Evolutionary conservation across 2,329 filamentous ascomycete species (phyloP).

Genomic region (Fusarium proliferatum): DNA sequence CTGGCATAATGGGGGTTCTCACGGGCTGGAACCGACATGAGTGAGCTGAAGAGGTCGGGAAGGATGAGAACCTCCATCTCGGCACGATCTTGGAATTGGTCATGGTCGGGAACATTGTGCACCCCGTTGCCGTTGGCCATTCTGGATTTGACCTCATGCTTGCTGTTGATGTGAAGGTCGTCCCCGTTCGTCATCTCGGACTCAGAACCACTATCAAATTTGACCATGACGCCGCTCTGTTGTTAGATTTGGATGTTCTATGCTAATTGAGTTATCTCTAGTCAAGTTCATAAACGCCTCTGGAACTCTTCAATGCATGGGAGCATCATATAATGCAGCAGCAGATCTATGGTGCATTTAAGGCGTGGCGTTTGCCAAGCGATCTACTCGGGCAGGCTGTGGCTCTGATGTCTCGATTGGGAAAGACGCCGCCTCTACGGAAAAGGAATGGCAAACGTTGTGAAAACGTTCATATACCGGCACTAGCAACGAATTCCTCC

Average conservation of each 20-base stretch:
- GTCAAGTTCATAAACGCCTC: rapidly evolving
- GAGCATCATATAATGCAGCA: background rate
- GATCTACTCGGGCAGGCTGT: too few relatives aligned
- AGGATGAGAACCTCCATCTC: background rate
- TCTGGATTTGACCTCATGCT: background rate
- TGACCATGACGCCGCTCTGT: background rate
- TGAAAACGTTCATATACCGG: background rate
- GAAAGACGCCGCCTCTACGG: background rate
- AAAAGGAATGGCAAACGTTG: background rate
- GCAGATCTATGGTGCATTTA: background rate
- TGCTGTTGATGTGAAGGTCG: background rate
- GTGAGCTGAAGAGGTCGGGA: background rate
- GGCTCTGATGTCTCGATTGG: background rate
- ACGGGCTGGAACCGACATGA: background rate
- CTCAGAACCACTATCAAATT: background rate
- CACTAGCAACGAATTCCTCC: background rate
- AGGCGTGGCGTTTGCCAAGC: background rate
- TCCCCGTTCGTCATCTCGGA: background rate
- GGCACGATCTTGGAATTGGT: background rate
- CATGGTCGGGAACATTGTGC: background rate
- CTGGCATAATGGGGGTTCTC: background rate
- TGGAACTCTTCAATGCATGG: background rate
- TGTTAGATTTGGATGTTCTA: background rate
- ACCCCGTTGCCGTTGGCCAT: background rate
- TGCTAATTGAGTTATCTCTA: rapidly evolving